Percentiles rank a stretch among this genome's conserved stretches.
phyloP scores from a whole-genome alignment of 2,329 filamentous ascomycete species.

The Mariannaea sp. region DNA sequence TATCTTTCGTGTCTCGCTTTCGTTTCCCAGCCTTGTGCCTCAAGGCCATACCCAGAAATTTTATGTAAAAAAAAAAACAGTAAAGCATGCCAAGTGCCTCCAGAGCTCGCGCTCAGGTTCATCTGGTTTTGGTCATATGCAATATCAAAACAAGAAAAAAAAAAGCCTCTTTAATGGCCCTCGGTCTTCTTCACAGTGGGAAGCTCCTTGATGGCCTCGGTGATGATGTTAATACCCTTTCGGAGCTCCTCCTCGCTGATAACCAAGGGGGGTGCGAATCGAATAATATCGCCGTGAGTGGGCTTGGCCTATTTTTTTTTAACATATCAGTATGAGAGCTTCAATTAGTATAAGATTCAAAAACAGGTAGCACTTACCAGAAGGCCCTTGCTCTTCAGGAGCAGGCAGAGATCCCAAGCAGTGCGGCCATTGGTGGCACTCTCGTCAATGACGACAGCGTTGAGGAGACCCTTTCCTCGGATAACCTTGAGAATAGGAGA shows the following conservation, averaged over 20 bases:
- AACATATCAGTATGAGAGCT: background rate
- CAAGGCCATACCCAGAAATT: slow-evolving; percentile 14
- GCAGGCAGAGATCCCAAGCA: slow-evolving; percentile 94
- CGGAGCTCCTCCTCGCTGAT: slow-evolving; percentile 88
- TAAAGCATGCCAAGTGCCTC: slow-evolving; percentile 20
- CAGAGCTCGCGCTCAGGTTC: slow-evolving; percentile 33
- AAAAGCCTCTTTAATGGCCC: slow-evolving; percentile 40
- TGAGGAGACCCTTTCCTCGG: slow-evolving; percentile 90
- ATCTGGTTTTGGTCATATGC: slow-evolving; percentile 14
- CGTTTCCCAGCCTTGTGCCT: slow-evolving; percentile 19
- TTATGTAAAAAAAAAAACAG: slow-evolving; percentile 24
- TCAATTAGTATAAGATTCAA: no score
- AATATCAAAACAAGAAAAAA: background rate
- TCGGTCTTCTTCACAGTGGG: slow-evolving; percentile 58
- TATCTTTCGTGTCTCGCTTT: slow-evolving; percentile 28
- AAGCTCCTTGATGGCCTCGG: slow-evolving; percentile 79
- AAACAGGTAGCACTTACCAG: slow-evolving; percentile 64
- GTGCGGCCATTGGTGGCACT: slow-evolving; percentile 80
- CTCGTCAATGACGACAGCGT: slow-evolving; percentile 96
- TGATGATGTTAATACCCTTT: slow-evolving; percentile 77
- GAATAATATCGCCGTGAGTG: slow-evolving; percentile 97
- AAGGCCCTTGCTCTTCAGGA: slow-evolving; percentile 94
- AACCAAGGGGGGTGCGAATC: slow-evolving; percentile 93
- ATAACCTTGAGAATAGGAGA: slow-evolving; percentile 81
- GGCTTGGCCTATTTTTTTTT: slow-evolving; percentile 79